These are phyloP conservation scores for Podospora pseudoanserina DNA, from an alignment of 495 filamentous ascomycete species.

Conservation along the genomic window DNA sequence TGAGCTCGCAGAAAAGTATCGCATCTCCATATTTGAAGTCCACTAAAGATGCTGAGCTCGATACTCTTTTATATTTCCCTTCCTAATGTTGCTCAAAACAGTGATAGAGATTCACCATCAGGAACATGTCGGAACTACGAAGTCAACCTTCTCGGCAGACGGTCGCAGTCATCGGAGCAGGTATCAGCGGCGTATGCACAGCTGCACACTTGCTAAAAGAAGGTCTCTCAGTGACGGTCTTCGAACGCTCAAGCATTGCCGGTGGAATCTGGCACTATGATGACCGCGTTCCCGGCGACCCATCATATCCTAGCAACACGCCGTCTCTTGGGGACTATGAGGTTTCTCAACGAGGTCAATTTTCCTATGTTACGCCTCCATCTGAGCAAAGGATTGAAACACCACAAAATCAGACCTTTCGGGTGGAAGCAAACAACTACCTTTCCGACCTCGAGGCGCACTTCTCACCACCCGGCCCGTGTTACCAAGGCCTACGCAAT, in stretches of 20 bases:
- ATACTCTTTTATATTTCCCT: background rate
- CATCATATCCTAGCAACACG: constrained; percentile 51
- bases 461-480: constrained; percentile 41
- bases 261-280: constrained; percentile 69
- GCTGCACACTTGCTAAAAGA: constrained; percentile 58
- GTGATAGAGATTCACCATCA: background rate
- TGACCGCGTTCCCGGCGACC: constrained; percentile 54
- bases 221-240: constrained; percentile 60
- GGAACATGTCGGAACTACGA: background rate
- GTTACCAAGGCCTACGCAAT: constrained; percentile 59
- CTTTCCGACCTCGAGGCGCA: constrained; percentile 17
- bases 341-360: constrained; percentile 20
- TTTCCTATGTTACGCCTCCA: constrained; percentile 20
- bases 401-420: background rate
- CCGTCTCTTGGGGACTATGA: constrained; percentile 37
- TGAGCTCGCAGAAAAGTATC: background rate
- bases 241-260: constrained; percentile 55
- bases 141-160: constrained; percentile 1
- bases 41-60: background rate
- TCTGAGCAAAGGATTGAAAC: constrained; percentile 1
- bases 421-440: background rate
- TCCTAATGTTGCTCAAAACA: background rate
- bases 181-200: constrained; percentile 62
- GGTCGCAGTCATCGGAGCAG: constrained; percentile 67
- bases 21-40: background rate